Evolutionary conservation across 495 filamentous ascomycete genomes (phyloP).

Genomic region (Penicillium chermesinum): DNA sequence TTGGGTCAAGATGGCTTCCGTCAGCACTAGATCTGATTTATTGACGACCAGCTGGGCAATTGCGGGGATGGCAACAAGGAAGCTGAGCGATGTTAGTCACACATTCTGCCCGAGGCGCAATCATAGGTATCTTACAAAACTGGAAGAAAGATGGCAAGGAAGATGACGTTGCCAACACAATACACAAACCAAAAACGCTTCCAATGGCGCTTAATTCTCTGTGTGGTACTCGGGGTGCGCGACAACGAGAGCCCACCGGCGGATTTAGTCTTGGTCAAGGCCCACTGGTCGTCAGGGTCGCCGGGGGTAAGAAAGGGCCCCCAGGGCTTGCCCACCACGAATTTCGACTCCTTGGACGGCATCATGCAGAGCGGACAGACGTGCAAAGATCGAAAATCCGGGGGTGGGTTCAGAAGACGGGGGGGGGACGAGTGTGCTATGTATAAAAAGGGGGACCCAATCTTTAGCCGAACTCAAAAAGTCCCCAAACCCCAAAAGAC

Average conservation of each 20-base stretch:
- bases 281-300: constrained; percentile 1
- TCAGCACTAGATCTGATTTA: constrained; percentile 29
- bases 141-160: constrained; percentile 35
- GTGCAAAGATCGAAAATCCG: background rate
- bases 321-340: constrained; percentile 10
- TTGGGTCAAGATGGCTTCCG: constrained; percentile 25
- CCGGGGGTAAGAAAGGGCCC: constrained; percentile 10
- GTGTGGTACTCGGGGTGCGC: constrained; percentile 4
- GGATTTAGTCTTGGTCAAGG: constrained; percentile 5
- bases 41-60: constrained; percentile 38
- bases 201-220: constrained; percentile 30
- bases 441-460: background rate
- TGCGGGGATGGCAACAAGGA: constrained; percentile 37
- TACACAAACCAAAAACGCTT: constrained; percentile 37
- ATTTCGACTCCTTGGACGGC: constrained; percentile 3
- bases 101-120: background rate
- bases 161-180: constrained; percentile 32
- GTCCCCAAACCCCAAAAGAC: background rate
- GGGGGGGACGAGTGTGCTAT: background rate
- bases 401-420: background rate
- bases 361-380: background rate
- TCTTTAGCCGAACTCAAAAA: background rate
- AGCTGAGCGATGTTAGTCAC: constrained; percentile 20
- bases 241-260: constrained; percentile 8
- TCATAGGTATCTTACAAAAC: constrained; percentile 22